Evolutionary conservation across 2,329 filamentous ascomycete genomes (phyloP).

Genomic region (Venturia nashicola): DNA sequence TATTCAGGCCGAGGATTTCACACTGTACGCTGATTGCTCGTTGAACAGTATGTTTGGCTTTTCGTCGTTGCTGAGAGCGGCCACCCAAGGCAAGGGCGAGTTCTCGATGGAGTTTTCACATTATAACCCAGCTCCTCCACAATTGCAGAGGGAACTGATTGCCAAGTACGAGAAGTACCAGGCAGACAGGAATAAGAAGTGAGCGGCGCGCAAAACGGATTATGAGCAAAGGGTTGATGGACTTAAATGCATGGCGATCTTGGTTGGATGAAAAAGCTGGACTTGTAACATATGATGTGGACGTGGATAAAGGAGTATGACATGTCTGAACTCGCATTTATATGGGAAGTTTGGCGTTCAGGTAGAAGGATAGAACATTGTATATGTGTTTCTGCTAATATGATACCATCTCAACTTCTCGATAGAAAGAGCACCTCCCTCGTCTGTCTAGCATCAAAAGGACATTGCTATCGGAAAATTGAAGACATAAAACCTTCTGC

Average conservation of each 20-base stretch:
- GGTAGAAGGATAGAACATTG: background rate
- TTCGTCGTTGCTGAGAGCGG: slow-evolving; percentile 76
- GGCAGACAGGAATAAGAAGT: slow-evolving; percentile 51
- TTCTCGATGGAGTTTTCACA: slow-evolving; percentile 99
- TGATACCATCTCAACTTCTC: background rate
- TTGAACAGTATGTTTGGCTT: slow-evolving; percentile 98
- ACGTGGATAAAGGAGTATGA: background rate
- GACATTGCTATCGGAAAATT: too few species aligned
- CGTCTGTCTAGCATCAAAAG: too few species aligned
- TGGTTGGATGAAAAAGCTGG: background rate
- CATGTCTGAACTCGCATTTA: background rate
- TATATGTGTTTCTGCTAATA: background rate
- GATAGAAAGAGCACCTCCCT: too few species aligned
- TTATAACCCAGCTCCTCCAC: slow-evolving; percentile 74
- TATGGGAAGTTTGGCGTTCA: background rate
- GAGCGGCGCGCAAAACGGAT: background rate
- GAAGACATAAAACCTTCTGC: too few species aligned
- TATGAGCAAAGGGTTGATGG: background rate
- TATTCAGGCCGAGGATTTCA: slow-evolving; percentile 87
- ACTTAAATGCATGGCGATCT: background rate
- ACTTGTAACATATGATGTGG: background rate
- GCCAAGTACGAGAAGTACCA: slow-evolving; percentile 56
- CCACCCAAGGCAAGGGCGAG: slow-evolving; percentile 96
- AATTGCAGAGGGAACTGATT: slow-evolving; percentile 71
- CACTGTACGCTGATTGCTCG: slow-evolving; percentile 79